phyloP scores from a whole-genome alignment of 768 basidiomycete genomes.

The Tulasnella sp. region DNA sequence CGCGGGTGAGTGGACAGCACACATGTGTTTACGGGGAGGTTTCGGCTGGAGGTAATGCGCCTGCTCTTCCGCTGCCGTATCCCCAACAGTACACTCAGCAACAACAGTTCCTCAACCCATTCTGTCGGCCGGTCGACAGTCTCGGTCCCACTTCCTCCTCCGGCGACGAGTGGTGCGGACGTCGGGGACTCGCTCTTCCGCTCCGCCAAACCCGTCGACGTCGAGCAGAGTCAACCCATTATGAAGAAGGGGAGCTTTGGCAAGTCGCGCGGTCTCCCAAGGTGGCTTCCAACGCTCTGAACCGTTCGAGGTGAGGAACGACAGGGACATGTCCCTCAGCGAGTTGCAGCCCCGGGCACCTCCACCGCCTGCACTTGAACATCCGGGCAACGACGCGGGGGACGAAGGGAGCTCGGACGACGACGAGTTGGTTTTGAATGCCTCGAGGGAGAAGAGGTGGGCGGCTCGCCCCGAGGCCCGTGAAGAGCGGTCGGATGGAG shows the following conservation, averaged over 20 bases:
- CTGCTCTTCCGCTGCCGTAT: neutral
- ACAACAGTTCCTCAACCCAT: neutral
- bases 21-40: neutral
- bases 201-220: neutral
- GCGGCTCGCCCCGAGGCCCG: neutral
- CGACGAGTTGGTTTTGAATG: conserved; percentile 3
- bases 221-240: neutral
- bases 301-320: neutral
- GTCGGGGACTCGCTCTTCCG: neutral
- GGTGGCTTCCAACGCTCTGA: neutral
- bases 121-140: neutral
- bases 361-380: too few relatives aligned
- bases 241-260: conserved; percentile 2
- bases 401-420: neutral
- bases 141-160: too few relatives aligned
- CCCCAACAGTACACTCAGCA: neutral
- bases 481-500: neutral
- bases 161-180: neutral
- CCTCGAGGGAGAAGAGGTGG: neutral
- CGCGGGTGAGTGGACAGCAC: neutral
- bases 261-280: conserved; percentile 1
- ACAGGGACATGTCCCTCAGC: neutral
- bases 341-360: neutral
- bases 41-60: too few relatives aligned
- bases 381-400: neutral